Conservation (phyloP, 169 alveolate genomes). For the Plasmodium fragile region DNA sequence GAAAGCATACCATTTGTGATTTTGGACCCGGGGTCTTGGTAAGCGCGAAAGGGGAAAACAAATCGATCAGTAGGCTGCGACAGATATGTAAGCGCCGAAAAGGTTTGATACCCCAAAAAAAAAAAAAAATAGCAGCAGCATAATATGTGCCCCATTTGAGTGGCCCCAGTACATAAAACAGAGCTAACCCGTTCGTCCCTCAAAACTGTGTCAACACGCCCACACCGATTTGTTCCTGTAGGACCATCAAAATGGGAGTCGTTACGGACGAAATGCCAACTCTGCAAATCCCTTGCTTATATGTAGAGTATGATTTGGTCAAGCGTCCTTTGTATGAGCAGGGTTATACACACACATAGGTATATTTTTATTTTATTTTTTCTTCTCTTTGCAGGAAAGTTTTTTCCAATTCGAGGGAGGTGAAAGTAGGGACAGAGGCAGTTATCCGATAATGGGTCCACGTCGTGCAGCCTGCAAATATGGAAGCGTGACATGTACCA, state of each 20-base stretch:
- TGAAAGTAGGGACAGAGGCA: slow-evolving; percentile 40
- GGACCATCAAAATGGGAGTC: slow-evolving; percentile 72
- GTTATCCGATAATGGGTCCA: background rate
- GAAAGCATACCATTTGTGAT: slow-evolving; percentile 43
- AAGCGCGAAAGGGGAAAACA: background rate
- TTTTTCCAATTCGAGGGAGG: slow-evolving; percentile 17
- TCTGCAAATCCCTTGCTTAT: slow-evolving; percentile 53
- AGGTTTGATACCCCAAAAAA: background rate
- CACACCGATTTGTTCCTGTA: background rate
- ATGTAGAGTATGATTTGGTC: slow-evolving; percentile 46
- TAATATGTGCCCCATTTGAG: background rate
- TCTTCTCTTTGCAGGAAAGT: slow-evolving; percentile 13
- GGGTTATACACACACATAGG: background rate
- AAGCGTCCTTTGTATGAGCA: background rate
- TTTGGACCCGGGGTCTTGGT: slow-evolving; percentile 77
- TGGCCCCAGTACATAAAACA: background rate
- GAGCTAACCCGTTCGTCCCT: background rate
- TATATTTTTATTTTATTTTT: background rate
- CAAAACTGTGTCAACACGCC: background rate
- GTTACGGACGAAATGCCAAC: slow-evolving; percentile 49
- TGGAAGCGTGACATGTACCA: background rate
- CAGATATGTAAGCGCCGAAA: background rate
- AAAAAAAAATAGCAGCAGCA: background rate
- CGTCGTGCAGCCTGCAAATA: background rate
- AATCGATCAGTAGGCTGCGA: background rate